These are phyloP conservation scores for Fusarium buharicum DNA, from an alignment of 2,329 filamentous ascomycete species.

Conservation along the genomic window DNA sequence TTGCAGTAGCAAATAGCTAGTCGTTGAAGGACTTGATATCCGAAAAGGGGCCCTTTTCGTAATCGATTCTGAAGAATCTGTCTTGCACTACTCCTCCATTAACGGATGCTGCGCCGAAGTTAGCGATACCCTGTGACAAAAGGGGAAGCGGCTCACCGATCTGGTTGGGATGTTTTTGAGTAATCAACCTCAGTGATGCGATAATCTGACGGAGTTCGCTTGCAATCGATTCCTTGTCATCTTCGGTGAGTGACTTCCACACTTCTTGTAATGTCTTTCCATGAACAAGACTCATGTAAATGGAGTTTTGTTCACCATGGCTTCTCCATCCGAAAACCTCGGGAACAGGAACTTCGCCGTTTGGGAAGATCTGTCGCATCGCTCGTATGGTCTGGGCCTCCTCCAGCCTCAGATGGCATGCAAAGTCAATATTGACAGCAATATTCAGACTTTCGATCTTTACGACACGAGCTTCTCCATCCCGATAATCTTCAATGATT, in stretches of 20 bases:
- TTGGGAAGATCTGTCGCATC: slow-evolving; percentile 15
- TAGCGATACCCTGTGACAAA: neutral
- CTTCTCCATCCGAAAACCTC: slow-evolving; percentile 51
- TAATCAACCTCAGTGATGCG: slow-evolving; percentile 8
- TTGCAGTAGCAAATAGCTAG: slow-evolving; percentile 35
- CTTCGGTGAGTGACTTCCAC: slow-evolving; percentile 31
- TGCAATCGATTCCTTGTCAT: slow-evolving; percentile 32
- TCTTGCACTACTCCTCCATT: slow-evolving; percentile 39
- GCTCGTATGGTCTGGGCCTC: slow-evolving; percentile 23
- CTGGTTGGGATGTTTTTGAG: slow-evolving; percentile 17
- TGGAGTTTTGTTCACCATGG: slow-evolving; percentile 23
- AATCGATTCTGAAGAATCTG: slow-evolving; percentile 36
- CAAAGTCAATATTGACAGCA: slow-evolving; percentile 19
- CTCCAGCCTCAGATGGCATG: slow-evolving; percentile 10
- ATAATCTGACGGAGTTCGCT: slow-evolving; percentile 26
- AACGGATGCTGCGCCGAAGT: slow-evolving; percentile 28
- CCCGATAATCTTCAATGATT: slow-evolving; percentile 7
- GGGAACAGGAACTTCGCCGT: slow-evolving; percentile 28
- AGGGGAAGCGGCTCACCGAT: neutral
- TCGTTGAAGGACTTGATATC: slow-evolving; percentile 38
- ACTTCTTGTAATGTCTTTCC: slow-evolving; percentile 34
- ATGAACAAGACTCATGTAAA: slow-evolving; percentile 38
- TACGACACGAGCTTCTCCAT: slow-evolving; percentile 3
- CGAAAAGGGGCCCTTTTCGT: slow-evolving; percentile 33
- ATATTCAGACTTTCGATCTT: slow-evolving; percentile 19